Conservation (phyloP, 495 filamentous ascomycete genomes). For the Melanomma pulvis-pyrius region DNA sequence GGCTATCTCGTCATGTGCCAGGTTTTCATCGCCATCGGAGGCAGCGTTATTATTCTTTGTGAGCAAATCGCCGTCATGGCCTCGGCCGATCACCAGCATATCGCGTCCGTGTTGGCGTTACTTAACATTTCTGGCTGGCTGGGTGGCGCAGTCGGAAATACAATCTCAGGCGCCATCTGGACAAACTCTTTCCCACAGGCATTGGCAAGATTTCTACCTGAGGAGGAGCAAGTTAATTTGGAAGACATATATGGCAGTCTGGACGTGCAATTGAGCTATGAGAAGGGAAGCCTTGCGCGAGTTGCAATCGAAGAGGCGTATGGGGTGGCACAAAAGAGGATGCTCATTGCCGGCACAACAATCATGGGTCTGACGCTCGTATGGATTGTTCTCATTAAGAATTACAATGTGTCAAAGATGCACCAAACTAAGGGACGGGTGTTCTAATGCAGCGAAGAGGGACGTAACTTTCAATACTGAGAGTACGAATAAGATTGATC, state of each 20-base stretch:
- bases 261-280: slow-evolving; percentile 34
- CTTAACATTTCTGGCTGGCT: not conserved
- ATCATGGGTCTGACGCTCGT: not conserved
- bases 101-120: not conserved
- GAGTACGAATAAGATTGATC: no score
- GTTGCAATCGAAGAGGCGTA: slow-evolving; percentile 39
- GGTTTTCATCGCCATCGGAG: slow-evolving; percentile 74
- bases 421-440: not conserved
- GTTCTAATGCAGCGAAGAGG: not conserved
- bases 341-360: not conserved
- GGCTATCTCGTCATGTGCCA: slow-evolving; percentile 76
- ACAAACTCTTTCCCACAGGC: not conserved
- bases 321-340: slow-evolving; percentile 10
- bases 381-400: not conserved
- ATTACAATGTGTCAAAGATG: not conserved
- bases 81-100: not conserved
- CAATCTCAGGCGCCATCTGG: not conserved
- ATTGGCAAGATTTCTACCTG: not conserved
- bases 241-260: slow-evolving; percentile 42
- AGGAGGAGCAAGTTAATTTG: not conserved
- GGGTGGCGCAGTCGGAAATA: not conserved
- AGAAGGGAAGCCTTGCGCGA: slow-evolving; percentile 32
- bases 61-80: not conserved
- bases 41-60: slow-evolving; percentile 59
- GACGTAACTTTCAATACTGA: no score